Conservation (phyloP, 164 flowering plant genomes). For the Vitis labrusca region DNA sequence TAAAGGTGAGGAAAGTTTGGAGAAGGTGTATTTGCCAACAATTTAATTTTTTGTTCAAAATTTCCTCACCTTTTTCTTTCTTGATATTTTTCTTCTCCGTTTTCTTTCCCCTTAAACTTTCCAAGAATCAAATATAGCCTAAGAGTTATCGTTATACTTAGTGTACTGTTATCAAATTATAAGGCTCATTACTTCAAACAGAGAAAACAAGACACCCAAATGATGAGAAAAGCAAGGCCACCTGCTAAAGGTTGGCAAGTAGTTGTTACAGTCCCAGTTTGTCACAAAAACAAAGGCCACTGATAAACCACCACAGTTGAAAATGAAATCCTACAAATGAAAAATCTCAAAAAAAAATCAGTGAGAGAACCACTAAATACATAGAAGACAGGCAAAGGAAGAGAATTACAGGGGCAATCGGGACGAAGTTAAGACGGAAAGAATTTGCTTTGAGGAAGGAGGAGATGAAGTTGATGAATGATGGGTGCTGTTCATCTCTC, state of each 20-base stretch:
- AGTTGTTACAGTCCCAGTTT: conserved; percentile 46
- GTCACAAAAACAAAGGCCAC: conserved; percentile 88
- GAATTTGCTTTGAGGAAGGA: conserved; percentile 70
- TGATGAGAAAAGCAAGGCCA: conserved; percentile 12
- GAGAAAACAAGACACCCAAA: conserved; percentile 1
- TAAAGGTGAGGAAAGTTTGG: too few species aligned
- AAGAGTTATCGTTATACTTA: too few species aligned
- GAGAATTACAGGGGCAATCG: conserved; percentile 69
- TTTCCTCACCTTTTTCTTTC: too few species aligned
- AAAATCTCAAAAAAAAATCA: neutral
- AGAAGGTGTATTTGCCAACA: too few species aligned
- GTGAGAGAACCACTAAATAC: neutral
- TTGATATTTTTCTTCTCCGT: too few species aligned
- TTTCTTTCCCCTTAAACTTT: too few species aligned
- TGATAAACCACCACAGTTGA: conserved; percentile 89
- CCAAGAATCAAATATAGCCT: too few species aligned
- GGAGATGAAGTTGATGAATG: conserved; percentile 75
- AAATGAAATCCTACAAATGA: conserved; percentile 78
- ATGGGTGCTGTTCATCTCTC: conserved; percentile 77
- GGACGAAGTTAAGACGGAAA: conserved; percentile 73
- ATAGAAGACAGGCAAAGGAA: neutral
- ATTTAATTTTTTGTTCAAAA: too few species aligned
- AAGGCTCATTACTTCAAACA: too few species aligned
- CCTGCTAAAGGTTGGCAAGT: conserved; percentile 57
- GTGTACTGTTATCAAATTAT: too few species aligned